phyloP scores from a whole-genome alignment of 495 filamentous ascomycete genomes.

The Cercophora sp. region DNA sequence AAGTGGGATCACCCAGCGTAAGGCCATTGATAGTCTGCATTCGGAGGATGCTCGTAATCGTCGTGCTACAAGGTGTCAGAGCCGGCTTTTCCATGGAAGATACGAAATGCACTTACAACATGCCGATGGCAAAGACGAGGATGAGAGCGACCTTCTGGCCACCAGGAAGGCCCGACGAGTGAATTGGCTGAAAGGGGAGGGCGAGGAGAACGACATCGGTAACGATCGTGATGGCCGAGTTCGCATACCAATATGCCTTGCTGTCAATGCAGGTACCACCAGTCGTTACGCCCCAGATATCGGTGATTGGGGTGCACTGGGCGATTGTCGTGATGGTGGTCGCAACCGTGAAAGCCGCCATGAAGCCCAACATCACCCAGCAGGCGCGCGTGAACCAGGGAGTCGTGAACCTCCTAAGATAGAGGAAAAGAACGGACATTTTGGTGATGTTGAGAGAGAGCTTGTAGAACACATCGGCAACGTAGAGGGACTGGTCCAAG shows the following conservation, averaged over 20 bases:
- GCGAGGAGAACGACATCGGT: constrained; percentile 52
- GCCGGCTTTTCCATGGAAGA: too few species aligned
- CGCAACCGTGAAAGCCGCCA: constrained; percentile 26
- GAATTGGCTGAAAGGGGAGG: constrained; percentile 36
- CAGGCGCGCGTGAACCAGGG: constrained; percentile 27
- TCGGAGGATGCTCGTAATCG: constrained; percentile 9
- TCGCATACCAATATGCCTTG: constrained; percentile 45
- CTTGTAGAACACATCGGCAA: constrained; percentile 24
- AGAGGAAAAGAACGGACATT: constrained; percentile 32
- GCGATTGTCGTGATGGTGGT: constrained; percentile 30
- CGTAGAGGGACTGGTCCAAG: background rate
- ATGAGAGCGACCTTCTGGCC: constrained; percentile 9
- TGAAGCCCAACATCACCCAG: constrained; percentile 16
- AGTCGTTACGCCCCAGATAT: constrained; percentile 48
- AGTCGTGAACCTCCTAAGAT: constrained; percentile 30
- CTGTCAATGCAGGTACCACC: constrained; percentile 49
- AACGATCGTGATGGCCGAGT: constrained; percentile 51
- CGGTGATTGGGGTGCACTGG: constrained; percentile 35
- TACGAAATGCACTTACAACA: constrained; percentile 14
- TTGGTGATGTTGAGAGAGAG: constrained; percentile 31
- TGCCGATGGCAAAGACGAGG: constrained; percentile 10
- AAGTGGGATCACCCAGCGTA: background rate
- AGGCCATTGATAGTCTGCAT: constrained; percentile 4
- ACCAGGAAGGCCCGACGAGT: constrained; percentile 3
- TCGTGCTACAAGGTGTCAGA: too few species aligned